Conservation (phyloP, 2,329 filamentous ascomycete species). For the Scedosporium minutisporum region DNA sequence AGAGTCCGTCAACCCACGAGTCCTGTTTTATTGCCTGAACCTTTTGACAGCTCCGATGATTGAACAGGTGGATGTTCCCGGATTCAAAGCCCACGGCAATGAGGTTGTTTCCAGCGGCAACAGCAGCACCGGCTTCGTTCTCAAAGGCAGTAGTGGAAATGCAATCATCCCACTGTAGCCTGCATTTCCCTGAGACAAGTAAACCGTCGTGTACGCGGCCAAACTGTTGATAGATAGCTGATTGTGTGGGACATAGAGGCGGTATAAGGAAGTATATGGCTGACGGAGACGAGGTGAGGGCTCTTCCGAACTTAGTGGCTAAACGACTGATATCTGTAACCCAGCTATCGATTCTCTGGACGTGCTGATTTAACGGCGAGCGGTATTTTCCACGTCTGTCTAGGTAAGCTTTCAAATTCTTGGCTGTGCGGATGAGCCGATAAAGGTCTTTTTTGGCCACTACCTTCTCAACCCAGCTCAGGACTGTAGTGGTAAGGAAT, state of each 20-base stretch:
- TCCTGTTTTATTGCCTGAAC: background rate
- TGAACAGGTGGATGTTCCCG: background rate
- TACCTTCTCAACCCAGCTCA: slow-evolving; percentile 20
- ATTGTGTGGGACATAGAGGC: slow-evolving; percentile 21
- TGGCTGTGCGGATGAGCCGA: slow-evolving; percentile 13
- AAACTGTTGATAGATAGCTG: slow-evolving; percentile 11
- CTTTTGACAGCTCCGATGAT: background rate
- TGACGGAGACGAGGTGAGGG: slow-evolving; percentile 16
- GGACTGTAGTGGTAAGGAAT: slow-evolving; percentile 18
- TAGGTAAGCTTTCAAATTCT: background rate
- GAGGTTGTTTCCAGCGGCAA: background rate
- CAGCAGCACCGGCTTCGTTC: background rate
- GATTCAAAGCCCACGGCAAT: background rate
- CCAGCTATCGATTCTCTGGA: background rate
- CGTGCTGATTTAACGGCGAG: no score
- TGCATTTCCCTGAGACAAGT: background rate
- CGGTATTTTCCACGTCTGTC: background rate
- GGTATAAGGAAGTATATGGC: slow-evolving; percentile 25
- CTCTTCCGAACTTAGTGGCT: slow-evolving; percentile 20
- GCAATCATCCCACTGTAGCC: background rate
- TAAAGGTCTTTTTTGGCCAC: slow-evolving; percentile 13
- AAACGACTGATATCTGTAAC: slow-evolving; percentile 20
- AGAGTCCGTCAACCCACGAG: background rate
- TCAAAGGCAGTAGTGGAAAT: background rate
- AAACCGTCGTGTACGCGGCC: slow-evolving; percentile 9